Evolutionary conservation across 768 basidiomycete species (phyloP).

Genomic region (Imleria badia): DNA sequence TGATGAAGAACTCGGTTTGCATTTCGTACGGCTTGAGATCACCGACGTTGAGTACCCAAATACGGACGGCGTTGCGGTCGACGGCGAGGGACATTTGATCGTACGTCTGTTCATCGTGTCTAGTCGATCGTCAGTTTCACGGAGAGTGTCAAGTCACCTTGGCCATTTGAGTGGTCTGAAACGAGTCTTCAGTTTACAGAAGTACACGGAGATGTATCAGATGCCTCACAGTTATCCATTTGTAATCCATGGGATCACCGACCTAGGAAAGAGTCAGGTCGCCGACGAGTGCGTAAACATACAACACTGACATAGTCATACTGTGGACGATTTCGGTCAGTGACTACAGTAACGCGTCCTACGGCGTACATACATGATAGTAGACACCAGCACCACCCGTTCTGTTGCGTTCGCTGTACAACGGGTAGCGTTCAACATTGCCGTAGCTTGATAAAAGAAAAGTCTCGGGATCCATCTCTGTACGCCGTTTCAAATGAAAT

Average conservation of each 20-base stretch:
- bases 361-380: not conserved
- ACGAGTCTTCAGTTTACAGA: not conserved
- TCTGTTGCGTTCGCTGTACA: not conserved
- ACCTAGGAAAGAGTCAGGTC: not conserved
- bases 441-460: not conserved
- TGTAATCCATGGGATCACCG: not conserved
- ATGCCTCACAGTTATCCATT: not conserved
- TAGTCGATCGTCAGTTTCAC: too few relatives aligned
- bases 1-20: conserved; percentile 43
- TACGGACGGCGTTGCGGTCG: not conserved
- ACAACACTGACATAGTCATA: not conserved
- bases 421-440: not conserved
- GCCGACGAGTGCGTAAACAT: not conserved
- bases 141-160: not conserved
- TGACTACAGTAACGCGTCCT: not conserved
- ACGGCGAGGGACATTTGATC: not conserved
- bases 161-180: not conserved
- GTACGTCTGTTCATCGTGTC: not conserved
- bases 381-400: conserved; percentile 4
- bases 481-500: not conserved
- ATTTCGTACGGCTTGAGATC: not conserved
- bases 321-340: not conserved
- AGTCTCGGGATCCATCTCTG: not conserved
- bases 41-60: not conserved
- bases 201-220: not conserved